Evolutionary conservation across 805 yeast genomes (phyloP), one percentile per base, ranked within the genome.

Genomic region (Saturnispora zaruensis): DNA sequence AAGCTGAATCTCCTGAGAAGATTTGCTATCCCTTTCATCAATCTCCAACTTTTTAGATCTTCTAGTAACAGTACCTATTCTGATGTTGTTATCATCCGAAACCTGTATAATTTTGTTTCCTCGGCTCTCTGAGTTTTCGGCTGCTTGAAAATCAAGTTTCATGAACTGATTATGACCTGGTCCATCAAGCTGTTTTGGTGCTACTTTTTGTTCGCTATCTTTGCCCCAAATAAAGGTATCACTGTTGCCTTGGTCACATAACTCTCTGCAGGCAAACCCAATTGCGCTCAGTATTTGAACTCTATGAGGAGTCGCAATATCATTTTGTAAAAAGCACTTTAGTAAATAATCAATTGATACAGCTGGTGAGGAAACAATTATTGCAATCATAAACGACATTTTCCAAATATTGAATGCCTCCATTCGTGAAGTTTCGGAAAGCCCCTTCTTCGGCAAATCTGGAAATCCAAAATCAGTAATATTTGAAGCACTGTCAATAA

Each of bases 301-400:
- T 44, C 98, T 66, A 52, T 83, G 90, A 53, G 85, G 93, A 18
- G 93, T 63, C 0, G 96, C 87, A 53, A 84, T 79, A 59, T 91
- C 99, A 0, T 90, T 89, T 0, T 75, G 71, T 33, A 78, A 68
- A 16, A 89, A 67, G 16, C 82, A 62, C 25, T 69, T 60, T 38
- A 77, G 64, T 0, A 81, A 60, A 25, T 73, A 70, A 1, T 67
- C 59, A 0, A 87, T 79, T 2, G 70, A 57, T 6, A 33, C 46
- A 4, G 73, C 69, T 41, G 61, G 62, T 44, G 72, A 72, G 0
- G 81, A 69, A 0, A 76, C 81, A 16, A 86, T 67, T 1, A 87
- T 70, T 2, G 93, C 79, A 6, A 83, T 77, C 61, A 89, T 58
- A 13, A 83, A 72, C 41, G 79, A 76, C n/a, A 88, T 69, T 49